Evolutionary conservation across 805 yeast species (phyloP), one percentile per base, ranked within the genome.

Genomic region (Schwanniomyces sp.): DNA sequence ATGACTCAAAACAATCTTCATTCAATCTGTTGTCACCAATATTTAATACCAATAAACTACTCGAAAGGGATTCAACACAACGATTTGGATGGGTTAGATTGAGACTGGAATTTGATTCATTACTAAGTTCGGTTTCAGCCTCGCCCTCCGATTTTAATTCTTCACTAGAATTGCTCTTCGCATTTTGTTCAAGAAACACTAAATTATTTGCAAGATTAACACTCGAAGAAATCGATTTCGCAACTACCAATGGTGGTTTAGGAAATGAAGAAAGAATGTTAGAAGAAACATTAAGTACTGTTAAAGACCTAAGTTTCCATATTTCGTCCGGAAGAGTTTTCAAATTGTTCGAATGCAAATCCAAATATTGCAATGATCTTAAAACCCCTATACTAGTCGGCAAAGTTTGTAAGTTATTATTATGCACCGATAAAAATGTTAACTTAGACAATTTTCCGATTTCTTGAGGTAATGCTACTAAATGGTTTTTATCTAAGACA

Each of bases 291-390:
- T 90, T 90, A 52, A 90, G 70, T 5, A 68, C 64, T 4, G 80
- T 74, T 54, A 88, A 74, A 5, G 81, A 78, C 36, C 64, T 66
- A 57, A 88, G 65, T 44, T 77, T 69, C 86, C 91, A 88, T 29
- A 88, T 75, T 17, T 82, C 86, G 26, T 77, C 76, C 0, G 90
- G 88, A 26, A 92, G 69, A 7, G 70, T 62, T 53, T 88, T 84
- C 54, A 92, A 72, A 59, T 91, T 91, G 66, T 92, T 92, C 38
- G 88, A 81, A 66, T 92, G 97, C 38, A 90, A 67, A 63, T 92
- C 97, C 47, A 92, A 71, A 40, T 78, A 72, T 56, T 79, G 83
- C 52, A 92, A 74, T 27, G 80, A 76, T 3, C 73, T 66, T 47
- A 91, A 73, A 12, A 74, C 58, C 2, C 88, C 84, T 29, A 94